Base-by-base conservation (phyloP, 306 rosid species). In the Rosa persica region DNA sequence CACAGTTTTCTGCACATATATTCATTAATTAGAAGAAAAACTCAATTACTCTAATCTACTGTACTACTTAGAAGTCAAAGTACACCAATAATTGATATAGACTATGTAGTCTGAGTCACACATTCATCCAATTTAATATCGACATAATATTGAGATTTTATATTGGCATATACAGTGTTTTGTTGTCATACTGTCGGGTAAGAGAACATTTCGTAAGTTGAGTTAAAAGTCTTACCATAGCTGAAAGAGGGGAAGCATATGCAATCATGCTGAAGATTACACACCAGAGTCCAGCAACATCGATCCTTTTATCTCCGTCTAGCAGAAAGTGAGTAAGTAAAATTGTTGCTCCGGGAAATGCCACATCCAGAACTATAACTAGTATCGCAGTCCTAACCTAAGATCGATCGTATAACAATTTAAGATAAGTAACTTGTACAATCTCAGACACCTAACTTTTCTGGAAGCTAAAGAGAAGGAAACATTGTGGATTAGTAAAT, bases 211-310 rank as follows among this genome's bases (percentile, higher is more conserved):
- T 13, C 57, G 19, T 51, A 51, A 49, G n/a, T 4, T 30, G 60
- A 67, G 48, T 69, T 19, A 15, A 22, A 19, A 3, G n/a, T 39
- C 34, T 44, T 75, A 81, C 84, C 81, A 81, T 81, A 12, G 85
- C 85, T 27, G 85, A 81, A 42, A 81, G 85, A 72, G 85, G 85
- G 10, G 85, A 81, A 62, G 85, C 85, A 70, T 81, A 81, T 4
- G 85, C 85, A 62, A 81, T 62, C 85, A 81, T 60, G 62, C 85
- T 81, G 77, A 81, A 81, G 67, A 51, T 34, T 8, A 64, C 60
- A 62, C 78, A 81, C 27, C 44, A 70, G 10, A 76, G 40, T 42
- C 85, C 85, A 2, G 85, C 85, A 38, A 76, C 68, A 43, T 81
- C 85, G 22, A 81, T 81, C 34, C 81, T 54, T 13, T 61, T 65